Evolutionary conservation across 352 stramenopile species (phyloP).

Genomic region (Pythium apleroticum): DNA sequence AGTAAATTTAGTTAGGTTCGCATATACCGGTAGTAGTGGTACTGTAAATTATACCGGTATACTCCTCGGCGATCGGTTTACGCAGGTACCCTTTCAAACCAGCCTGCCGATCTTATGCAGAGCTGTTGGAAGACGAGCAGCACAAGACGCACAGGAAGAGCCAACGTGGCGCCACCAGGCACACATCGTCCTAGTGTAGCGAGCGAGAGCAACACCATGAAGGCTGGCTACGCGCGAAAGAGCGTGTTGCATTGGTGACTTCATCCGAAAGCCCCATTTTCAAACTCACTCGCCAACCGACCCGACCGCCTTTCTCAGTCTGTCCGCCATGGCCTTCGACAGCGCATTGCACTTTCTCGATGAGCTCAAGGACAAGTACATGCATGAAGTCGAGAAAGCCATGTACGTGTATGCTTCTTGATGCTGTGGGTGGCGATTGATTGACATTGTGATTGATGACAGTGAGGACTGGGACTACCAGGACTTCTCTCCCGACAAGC

Average conservation of each 20-base stretch:
- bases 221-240: not conserved
- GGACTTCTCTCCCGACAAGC: conserved; percentile 65
- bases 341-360: conserved; percentile 45
- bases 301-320: not conserved
- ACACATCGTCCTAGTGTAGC: not conserved
- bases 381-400: conserved; percentile 53
- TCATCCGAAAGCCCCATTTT: not conserved
- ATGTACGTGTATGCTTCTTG: no score
- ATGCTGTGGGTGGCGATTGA: not conserved
- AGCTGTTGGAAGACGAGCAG: conserved; percentile 10
- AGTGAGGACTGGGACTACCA: conserved; percentile 78
- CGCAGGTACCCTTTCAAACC: not conserved
- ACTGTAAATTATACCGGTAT: no score
- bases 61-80: not conserved
- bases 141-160: conserved; percentile 12
- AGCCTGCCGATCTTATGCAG: conserved; percentile 18
- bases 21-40: no score
- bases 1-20: no score
- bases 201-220: not conserved
- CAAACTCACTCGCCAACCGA: conserved; percentile 2
- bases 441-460: not conserved
- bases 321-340: conserved; percentile 26
- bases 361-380: conserved; percentile 61
- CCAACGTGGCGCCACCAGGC: not conserved
- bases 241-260: no score